phyloP scores from a whole-genome alignment of 208 protist genomes.

The Acanthamoeba lenticulata region DNA sequence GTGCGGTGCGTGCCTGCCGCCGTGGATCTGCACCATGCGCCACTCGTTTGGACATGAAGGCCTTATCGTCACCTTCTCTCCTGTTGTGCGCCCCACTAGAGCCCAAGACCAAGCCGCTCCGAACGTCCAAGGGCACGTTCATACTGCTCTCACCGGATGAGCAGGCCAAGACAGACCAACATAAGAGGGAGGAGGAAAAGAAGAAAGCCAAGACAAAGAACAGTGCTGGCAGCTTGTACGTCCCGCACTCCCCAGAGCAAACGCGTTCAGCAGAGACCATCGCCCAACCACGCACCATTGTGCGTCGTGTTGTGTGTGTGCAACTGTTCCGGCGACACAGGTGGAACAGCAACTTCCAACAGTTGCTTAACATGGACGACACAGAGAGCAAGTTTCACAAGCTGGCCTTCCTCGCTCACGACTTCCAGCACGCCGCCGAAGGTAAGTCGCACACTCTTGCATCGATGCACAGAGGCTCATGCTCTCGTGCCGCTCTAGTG shows the following conservation, averaged over 20 bases:
- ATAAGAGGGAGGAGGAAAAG: neutral
- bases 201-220: neutral
- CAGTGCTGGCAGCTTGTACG: neutral
- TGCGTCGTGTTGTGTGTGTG: neutral
- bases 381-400: conserved; percentile 36
- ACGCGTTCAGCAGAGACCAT: neutral
- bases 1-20: no score
- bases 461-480: no score
- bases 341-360: conserved; percentile 50
- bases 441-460: no score
- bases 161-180: neutral
- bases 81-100: neutral
- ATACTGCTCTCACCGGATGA: neutral
- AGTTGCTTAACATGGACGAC: neutral
- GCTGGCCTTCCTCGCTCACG: conserved; percentile 62
- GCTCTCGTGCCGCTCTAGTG: no score
- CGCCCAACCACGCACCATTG: neutral
- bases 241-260: neutral
- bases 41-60: neutral
- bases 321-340: neutral
- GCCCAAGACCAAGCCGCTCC: neutral
- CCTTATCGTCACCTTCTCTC: neutral
- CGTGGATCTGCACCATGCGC: no score
- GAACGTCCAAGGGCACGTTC: neutral
- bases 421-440: conserved; percentile 76